These are phyloP conservation scores for Chaetomiaceae sp. DNA, from an alignment of 2,329 filamentous ascomycete species.

Conservation along the genomic window DNA sequence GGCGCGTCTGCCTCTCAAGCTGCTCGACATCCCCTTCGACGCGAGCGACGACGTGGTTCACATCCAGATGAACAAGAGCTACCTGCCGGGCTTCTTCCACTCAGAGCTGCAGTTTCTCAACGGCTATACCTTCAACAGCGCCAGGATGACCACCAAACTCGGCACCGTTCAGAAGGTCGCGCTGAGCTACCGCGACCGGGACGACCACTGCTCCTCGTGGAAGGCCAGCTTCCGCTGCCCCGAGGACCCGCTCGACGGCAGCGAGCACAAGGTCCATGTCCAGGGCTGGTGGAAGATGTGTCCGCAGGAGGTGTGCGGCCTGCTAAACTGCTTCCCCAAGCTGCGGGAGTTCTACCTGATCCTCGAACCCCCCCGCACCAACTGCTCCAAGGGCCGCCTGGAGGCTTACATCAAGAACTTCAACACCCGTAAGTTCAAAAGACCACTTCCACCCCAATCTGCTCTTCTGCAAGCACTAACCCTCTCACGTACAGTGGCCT, in stretches of 20 bases:
- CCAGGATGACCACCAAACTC: not conserved
- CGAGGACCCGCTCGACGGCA: no score
- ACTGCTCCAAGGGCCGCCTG: not conserved
- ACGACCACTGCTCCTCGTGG: not conserved
- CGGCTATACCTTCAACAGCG: not conserved
- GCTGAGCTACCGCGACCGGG: not conserved
- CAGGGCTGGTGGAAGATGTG: slow-evolving; percentile 19
- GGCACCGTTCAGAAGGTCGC: not conserved
- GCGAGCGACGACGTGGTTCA: no score
- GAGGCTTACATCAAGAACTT: slow-evolving; percentile 8
- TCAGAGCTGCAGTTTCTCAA: slow-evolving; percentile 2
- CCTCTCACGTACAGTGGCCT: no score
- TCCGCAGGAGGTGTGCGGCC: slow-evolving; percentile 19
- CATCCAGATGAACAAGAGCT: no score
- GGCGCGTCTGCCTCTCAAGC: not conserved
- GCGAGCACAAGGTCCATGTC: not conserved
- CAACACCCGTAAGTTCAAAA: slow-evolving; percentile 6
- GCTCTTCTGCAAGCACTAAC: no score
- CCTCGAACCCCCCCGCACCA: not conserved
- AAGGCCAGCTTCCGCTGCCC: slow-evolving; percentile 4
- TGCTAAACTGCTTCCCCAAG: slow-evolving; percentile 28
- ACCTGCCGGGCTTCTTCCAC: not conserved
- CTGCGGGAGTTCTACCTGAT: slow-evolving; percentile 32
- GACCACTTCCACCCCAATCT: no score
- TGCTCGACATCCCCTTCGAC: slow-evolving; percentile 2